A percentile compares a stretch with the other conserved stretches of the same genome.
These are phyloP conservation scores for Colletotrichum sp. DNA, from an alignment of 2,329 filamentous ascomycete genomes.

Conservation along the genomic window DNA sequence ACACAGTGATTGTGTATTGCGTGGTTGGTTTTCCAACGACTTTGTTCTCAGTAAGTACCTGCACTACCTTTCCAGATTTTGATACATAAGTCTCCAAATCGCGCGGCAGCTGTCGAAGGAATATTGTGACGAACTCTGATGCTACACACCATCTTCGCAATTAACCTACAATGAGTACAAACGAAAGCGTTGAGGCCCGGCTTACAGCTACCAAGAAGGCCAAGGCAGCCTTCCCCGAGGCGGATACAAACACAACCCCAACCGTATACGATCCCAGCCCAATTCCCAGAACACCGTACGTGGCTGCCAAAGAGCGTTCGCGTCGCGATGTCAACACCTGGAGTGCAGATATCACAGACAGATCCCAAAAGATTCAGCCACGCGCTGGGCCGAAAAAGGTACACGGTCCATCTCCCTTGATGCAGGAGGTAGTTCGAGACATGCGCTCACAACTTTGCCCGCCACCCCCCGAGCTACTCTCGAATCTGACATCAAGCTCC, in stretches of 20 bases:
- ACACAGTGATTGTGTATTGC: no score
- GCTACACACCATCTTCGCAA: not conserved
- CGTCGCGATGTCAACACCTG: not conserved
- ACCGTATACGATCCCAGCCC: not conserved
- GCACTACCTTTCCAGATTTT: no score
- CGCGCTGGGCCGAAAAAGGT: not conserved
- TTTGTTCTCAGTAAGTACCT: no score
- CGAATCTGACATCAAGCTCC: not conserved
- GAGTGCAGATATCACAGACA: not conserved
- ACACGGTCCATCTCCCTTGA: not conserved
- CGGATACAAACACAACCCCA: not conserved
- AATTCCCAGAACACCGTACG: not conserved
- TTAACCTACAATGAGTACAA: not conserved
- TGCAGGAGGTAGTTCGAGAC: not conserved
- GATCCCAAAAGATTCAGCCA: not conserved
- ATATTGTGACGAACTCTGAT: not conserved
- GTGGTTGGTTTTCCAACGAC: no score
- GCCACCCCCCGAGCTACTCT: not conserved
- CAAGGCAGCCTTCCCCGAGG: not conserved
- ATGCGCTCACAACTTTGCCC: not conserved
- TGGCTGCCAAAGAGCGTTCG: not conserved
- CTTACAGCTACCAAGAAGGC: rapidly evolving
- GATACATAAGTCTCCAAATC: no score
- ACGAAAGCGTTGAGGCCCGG: not conserved
- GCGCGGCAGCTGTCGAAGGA: not conserved